Conservation (phyloP, 768 basidiomycete genomes). For the Austroboletus eburneus region DNA sequence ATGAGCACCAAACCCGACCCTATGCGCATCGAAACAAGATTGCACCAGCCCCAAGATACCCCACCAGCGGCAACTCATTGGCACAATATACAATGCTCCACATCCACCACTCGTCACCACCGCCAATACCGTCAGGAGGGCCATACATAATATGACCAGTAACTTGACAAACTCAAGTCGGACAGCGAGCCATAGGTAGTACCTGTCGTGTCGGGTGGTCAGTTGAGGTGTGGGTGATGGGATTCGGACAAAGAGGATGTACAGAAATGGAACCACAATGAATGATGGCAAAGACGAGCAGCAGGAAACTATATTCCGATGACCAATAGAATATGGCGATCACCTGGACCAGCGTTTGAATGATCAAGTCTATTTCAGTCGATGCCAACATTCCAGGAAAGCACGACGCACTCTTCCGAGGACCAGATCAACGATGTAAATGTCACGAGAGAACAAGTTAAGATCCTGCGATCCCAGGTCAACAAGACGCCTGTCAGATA, state of each 20-base stretch:
- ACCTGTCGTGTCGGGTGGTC: conserved; percentile 39
- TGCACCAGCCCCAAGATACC: conserved; percentile 72
- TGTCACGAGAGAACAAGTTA: conserved; percentile 93
- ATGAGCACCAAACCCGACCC: background rate
- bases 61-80: conserved; percentile 45
- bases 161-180: conserved; percentile 83
- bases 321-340: conserved; percentile 59
- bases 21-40: conserved; percentile 68
- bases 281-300: conserved; percentile 69
- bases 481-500: background rate
- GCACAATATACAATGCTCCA: conserved; percentile 83
- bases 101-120: conserved; percentile 81
- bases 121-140: conserved; percentile 60
- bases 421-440: conserved; percentile 80
- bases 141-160: conserved; percentile 71
- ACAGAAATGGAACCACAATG: conserved; percentile 81
- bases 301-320: conserved; percentile 80
- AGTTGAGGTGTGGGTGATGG: too few species aligned
- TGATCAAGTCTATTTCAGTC: conserved; percentile 34
- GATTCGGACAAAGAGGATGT: background rate
- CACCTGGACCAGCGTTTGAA: conserved; percentile 69
- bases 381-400: background rate
- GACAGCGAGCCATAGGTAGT: conserved; percentile 87
- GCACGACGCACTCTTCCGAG: conserved; percentile 54
- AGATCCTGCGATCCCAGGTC: conserved; percentile 44